Evolutionary conservation across 306 rosid genomes (phyloP), one percentile per base, ranked within the genome.

Genomic region (Acacia melanoxylon): DNA sequence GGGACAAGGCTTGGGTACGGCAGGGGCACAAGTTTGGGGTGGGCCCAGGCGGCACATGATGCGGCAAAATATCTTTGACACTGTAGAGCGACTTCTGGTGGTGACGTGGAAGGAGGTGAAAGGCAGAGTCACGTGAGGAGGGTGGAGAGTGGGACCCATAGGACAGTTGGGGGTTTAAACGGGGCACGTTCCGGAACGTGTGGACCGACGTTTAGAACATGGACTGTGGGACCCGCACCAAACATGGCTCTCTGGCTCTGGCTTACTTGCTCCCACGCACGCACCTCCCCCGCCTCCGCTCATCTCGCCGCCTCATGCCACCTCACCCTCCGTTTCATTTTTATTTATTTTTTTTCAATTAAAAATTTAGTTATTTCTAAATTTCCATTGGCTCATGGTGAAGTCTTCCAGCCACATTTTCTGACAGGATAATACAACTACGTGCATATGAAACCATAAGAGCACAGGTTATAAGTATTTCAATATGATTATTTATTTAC

Each of bases 121-220:
- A 1, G 37, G 82, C 83, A 82, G 44, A 48, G 89, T 89, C 94
- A 89, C 94, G 91, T 91, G 97, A 91, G 89, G 52, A 11, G 10
- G 71, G 44, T 66, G 44, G 27, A 16, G 49, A 0, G 51, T 70
- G 75, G 75, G 75, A 24, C 20, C 75, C 75, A 6, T 1, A 2
- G 16, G n/a, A 70, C 48, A 68, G 72, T 70, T 41, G 10, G 31
- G 25, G 33, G 6, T 14, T 62, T 42, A 22, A 44, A 51, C 45
- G 25, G 48, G 87, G 86, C 92, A 88, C 87, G 87, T 90, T 86
- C 81, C 45, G 24, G 40, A 82, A 77, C 88, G 88, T 83, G 88
- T 78, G 86, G 80, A 83, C 85, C 87, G 79, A 79, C 80, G 44
- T 62, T 80, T 70, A 63, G 82, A 92, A 84, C 92, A 83, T 85